Conservation (phyloP, 257 asterid genomes). For the Cinchona pubescens region DNA sequence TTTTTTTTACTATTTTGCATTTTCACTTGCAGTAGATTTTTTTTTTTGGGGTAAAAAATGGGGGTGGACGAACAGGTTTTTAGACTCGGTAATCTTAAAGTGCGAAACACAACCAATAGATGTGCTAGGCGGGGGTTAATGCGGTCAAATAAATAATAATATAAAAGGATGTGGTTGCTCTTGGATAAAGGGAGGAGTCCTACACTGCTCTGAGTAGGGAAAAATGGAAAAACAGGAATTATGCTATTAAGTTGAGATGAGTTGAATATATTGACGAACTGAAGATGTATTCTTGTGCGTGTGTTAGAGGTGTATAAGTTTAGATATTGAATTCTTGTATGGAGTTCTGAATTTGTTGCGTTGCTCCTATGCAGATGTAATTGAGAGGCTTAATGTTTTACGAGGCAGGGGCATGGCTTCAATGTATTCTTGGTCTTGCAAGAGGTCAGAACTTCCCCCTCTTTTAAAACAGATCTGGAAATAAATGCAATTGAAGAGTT, state of each 20-base stretch:
- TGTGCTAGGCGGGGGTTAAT: not conserved
- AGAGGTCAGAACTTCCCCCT: conserved; percentile 53
- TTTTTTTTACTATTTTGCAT: too few species aligned
- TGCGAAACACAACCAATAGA: not conserved
- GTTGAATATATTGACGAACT: not conserved
- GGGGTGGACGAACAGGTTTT: not conserved
- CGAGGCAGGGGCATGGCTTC: conserved; percentile 97
- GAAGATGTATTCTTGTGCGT: not conserved
- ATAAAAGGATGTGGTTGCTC: not conserved
- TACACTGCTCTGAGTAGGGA: not conserved
- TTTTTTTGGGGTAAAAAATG: not conserved
- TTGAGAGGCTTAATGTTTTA: conserved; percentile 71
- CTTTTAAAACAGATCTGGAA: too few species aligned
- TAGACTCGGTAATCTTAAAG: not conserved
- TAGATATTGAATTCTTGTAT: conserved; percentile 2
- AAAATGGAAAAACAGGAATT: not conserved
- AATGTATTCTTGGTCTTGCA: conserved; percentile 96
- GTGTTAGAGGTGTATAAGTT: not conserved
- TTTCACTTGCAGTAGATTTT: too few species aligned
- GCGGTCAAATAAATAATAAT: not conserved
- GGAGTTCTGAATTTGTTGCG: not conserved
- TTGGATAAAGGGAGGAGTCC: not conserved
- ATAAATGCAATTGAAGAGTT: not conserved
- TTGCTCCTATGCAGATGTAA: conserved; percentile 59
- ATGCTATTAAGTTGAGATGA: not conserved